Percentiles rank a stretch among this genome's conserved stretches.
Conservation (phyloP, 805 yeast genomes). For the Starmerella powellii region DNA sequence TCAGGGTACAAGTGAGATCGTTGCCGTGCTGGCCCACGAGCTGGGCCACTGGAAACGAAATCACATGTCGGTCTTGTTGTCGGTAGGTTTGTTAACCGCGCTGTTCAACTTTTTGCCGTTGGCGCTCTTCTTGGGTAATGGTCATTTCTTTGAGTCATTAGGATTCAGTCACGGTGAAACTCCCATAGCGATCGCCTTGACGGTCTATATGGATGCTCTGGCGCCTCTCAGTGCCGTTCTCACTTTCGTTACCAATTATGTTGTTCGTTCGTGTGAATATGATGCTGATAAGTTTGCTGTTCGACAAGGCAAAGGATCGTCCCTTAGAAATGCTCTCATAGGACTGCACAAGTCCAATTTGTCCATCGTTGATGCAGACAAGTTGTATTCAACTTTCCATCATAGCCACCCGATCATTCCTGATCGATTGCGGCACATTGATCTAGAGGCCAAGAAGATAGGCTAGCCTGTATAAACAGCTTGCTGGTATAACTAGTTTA, state of each 20-base stretch:
- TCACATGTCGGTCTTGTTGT: constrained; percentile 69
- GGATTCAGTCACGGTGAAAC: constrained; percentile 50
- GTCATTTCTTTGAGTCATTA: constrained; percentile 62
- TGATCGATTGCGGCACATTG: constrained; percentile 75
- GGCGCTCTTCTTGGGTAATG: constrained; percentile 67
- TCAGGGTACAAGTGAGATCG: constrained; percentile 63
- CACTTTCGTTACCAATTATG: constrained; percentile 52
- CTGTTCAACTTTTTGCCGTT: constrained; percentile 59
- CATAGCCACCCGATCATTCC: constrained; percentile 85
- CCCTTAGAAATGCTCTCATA: constrained; percentile 60
- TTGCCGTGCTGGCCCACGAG: constrained; percentile 96
- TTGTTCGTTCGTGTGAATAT: constrained; percentile 80
- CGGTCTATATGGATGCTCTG: constrained; percentile 64
- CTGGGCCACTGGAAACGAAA: constrained; percentile 94
- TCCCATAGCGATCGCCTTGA: constrained; percentile 73
- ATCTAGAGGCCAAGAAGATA: constrained; percentile 1
- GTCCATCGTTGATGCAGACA: constrained; percentile 76
- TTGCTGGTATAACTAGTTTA: too few species aligned
- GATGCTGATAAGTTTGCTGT: constrained; percentile 87
- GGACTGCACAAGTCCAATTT: constrained; percentile 69
- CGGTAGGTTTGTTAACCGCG: constrained; percentile 51
- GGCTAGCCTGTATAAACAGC: constrained; percentile 20
- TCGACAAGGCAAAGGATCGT: constrained; percentile 54
- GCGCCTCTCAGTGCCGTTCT: constrained; percentile 63
- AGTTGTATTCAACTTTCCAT: constrained; percentile 77